A percentile compares a stretch with the other conserved stretches of the same genome.
Conservation (phyloP, 106 monocot genomes). For the Acorus calamus region DNA sequence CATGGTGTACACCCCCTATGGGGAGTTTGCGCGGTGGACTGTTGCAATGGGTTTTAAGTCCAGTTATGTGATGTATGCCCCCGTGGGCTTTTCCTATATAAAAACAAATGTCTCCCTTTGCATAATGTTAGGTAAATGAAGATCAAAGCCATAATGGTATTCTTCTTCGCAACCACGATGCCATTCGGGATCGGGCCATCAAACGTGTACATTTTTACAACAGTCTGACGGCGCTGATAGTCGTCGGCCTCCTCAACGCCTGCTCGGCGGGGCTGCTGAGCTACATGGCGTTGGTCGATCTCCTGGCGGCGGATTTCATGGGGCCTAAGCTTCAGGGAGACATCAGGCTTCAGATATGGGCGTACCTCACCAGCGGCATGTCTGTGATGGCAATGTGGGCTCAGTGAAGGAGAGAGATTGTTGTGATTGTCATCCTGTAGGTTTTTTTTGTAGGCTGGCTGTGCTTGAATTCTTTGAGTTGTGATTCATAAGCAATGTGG, state of each 20-base stretch:
- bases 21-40: no score
- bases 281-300: conserved; percentile 12
- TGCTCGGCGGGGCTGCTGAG: conserved; percentile 7
- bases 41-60: no score
- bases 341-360: conserved; percentile 3
- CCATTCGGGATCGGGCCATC: conserved; percentile 5
- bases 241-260: conserved; percentile 6
- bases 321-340: conserved; percentile 3
- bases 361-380: conserved; percentile 1
- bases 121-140: neutral
- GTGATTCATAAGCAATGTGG: no score
- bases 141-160: conserved; percentile 1
- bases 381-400: conserved; percentile 9
- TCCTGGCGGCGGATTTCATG: conserved; percentile 9
- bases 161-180: conserved; percentile 4
- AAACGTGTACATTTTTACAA: neutral
- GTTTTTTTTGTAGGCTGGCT: no score
- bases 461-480: no score
- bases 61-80: no score
- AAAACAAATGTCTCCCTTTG: no score
- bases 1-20: no score
- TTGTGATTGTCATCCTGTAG: no score
- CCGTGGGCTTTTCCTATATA: no score
- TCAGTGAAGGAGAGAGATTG: no score
- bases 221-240: conserved; percentile 6